Percentiles rank a stretch among this genome's conserved stretches.
Evolutionary conservation across 257 asterid genomes (phyloP).

Genomic region (Ligustrum vulgare): DNA sequence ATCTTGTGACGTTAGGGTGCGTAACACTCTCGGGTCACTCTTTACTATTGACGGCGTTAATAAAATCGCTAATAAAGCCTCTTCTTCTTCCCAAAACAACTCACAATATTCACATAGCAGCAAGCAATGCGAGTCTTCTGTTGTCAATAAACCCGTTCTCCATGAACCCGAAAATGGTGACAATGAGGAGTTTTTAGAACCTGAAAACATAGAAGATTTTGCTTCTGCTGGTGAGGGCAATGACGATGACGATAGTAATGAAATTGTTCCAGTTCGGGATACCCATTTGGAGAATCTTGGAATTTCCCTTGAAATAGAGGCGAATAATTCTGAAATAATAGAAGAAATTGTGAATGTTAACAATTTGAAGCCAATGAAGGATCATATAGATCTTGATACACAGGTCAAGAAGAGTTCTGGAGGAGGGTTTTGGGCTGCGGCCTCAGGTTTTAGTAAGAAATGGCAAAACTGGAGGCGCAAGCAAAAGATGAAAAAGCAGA

Average conservation of each 20-base stretch:
- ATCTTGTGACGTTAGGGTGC: conserved; percentile 84
- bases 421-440: conserved; percentile 76
- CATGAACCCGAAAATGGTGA: conserved; percentile 39
- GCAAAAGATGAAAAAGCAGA: conserved; percentile 71
- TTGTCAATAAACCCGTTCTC: conserved; percentile 40
- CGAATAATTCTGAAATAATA: conserved; percentile 54
- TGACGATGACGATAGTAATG: conserved; percentile 38
- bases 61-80: conserved; percentile 20
- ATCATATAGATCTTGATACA: conserved; percentile 65
- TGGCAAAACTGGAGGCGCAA: conserved; percentile 87
- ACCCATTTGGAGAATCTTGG: conserved; percentile 35
- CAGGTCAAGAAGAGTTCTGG: conserved; percentile 62
- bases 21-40: conserved; percentile 62
- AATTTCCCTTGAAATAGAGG: conserved; percentile 35
- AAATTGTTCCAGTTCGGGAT: conserved; percentile 54
- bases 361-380: conserved; percentile 72
- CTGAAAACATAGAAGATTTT: conserved; percentile 30
- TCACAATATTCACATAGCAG: conserved; percentile 9
- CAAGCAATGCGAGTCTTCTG: conserved; percentile 30
- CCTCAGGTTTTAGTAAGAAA: conserved; percentile 85
- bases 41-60: conserved; percentile 52
- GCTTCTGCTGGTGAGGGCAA: conserved; percentile 34
- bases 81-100: conserved; percentile 28
- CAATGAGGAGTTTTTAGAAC: conserved; percentile 35
- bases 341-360: conserved; percentile 40